phyloP scores from a whole-genome alignment of 129 eudicot species.

The Lactuca sativa region DNA sequence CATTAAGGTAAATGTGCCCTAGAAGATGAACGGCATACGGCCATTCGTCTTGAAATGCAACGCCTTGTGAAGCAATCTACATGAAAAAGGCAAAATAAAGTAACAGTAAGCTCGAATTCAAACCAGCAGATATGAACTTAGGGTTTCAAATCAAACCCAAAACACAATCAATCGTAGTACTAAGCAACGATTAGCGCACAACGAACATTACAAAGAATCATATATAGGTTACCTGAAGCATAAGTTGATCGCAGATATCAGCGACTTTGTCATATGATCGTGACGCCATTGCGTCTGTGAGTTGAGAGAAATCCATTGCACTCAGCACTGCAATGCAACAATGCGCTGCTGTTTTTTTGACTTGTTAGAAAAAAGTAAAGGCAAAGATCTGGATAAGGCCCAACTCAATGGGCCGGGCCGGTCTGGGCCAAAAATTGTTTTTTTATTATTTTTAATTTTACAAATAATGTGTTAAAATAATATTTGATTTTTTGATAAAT shows the following conservation, averaged over 20 bases:
- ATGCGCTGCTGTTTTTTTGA: not conserved
- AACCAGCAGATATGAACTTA: conserved; percentile 16
- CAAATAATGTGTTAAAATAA: no score
- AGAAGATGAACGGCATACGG: conserved; percentile 88
- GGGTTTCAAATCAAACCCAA: conserved; percentile 32
- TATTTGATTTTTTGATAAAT: no score
- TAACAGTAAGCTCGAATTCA: not conserved
- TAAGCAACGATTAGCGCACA: not conserved
- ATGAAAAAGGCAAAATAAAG: not conserved
- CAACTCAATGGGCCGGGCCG: not conserved
- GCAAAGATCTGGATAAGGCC: conserved; percentile 3
- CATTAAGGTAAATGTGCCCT: conserved; percentile 71
- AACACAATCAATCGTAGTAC: not conserved
- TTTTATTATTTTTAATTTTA: no score
- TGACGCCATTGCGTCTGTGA: conserved; percentile 61
- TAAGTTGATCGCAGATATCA: conserved; percentile 60
- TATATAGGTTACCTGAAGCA: conserved; percentile 54
- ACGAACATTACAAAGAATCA: not conserved
- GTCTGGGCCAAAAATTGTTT: no score
- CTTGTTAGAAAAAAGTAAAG: not conserved
- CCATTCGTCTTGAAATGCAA: conserved; percentile 72
- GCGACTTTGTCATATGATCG: conserved; percentile 62
- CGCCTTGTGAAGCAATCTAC: conserved; percentile 67
- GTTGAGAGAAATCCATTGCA: conserved; percentile 61
- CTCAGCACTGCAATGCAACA: not conserved